Percentiles rank a stretch among this genome's conserved stretches.
phyloP scores from a whole-genome alignment of 2,329 filamentous ascomycete genomes.

The Fusarium nematophilum region DNA sequence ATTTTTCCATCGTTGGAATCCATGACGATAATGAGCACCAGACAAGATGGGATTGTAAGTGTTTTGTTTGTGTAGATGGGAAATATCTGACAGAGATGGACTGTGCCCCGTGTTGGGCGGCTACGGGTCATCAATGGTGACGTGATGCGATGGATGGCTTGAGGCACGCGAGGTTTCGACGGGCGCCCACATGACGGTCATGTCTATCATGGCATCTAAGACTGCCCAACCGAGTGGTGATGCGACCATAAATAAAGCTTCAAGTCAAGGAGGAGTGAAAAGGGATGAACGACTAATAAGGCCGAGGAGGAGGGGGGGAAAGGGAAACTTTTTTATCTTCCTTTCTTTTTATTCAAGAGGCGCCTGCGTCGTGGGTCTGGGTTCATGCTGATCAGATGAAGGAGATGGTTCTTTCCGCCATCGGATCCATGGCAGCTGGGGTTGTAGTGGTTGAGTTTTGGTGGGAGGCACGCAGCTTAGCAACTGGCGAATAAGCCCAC shows the following conservation, averaged over 20 bases:
- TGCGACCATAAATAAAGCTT: too few relatives aligned
- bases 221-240: too few relatives aligned
- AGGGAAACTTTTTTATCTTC: constrained; percentile 2
- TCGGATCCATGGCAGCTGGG: background rate
- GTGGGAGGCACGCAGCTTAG: background rate
- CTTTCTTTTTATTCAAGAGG: background rate
- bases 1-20: too few relatives aligned
- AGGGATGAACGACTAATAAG: too few relatives aligned
- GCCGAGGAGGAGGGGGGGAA: too few relatives aligned
- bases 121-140: constrained; percentile 14
- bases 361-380: too few relatives aligned
- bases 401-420: constrained; percentile 10
- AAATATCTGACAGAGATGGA: background rate
- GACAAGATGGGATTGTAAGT: constrained; percentile 5
- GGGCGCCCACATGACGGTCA: constrained; percentile 40
- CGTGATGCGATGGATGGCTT: constrained; percentile 32
- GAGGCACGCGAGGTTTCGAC: constrained; percentile 25
- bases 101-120: constrained; percentile 8
- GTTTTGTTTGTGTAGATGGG: background rate
- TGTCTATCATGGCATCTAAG: constrained; percentile 29
- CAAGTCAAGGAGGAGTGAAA: too few relatives aligned
- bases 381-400: constrained; percentile 9
- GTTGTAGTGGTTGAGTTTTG: constrained; percentile 16
- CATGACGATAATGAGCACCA: too few relatives aligned
- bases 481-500: background rate